Evolutionary conservation across 495 filamentous ascomycete species (phyloP), one percentile per base, ranked within the genome.

Genomic region (Neurospora sp.): DNA sequence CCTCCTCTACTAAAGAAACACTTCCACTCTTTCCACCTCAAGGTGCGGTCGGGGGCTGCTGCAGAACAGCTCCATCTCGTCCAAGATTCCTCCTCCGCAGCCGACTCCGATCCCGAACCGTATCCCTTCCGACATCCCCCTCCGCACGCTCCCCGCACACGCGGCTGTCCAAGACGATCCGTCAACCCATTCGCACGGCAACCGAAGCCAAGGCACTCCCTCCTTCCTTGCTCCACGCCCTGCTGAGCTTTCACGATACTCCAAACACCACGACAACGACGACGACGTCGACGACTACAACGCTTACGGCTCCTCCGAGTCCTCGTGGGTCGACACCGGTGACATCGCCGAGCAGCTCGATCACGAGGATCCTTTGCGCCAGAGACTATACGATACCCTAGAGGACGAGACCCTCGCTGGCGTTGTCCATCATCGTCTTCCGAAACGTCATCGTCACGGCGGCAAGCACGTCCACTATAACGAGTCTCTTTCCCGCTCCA

Each of bases 271-370:
- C 35, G 4, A 35, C 35, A 5, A 35, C 39, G 78, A 76, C 44
- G 78, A 81, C 70, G 79, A 79, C 78, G 78, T 77, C 78, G 72
- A 61, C 39, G 79, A 78, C 44, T 77, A 81, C 72, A 78, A 78
- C 79, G 78, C 75, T 77, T 37, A 65, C 53, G 79, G 78, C 78
- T 91, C 90, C 71, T 85, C 82, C 76, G 89, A 87, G 78, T 93
- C 91, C 70, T 94, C 93, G 39, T 97, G 93, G 94, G 93, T 93
- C 79, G 93, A 97, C 78, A 96, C 94, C 68, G 96, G 94, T 70
- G 96, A 98, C 83, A 87, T 98, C 73, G 92, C 92, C 75, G 94
- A 97, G 83, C 94, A 96, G 86, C 86, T 94, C 70, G 92, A 90
- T 82, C 87, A 89, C 74, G 92, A 96, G 81, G 92, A 96, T 82